phyloP scores from a whole-genome alignment of 108 stramenopile species.

The Phaeodactylum tricornutum region DNA sequence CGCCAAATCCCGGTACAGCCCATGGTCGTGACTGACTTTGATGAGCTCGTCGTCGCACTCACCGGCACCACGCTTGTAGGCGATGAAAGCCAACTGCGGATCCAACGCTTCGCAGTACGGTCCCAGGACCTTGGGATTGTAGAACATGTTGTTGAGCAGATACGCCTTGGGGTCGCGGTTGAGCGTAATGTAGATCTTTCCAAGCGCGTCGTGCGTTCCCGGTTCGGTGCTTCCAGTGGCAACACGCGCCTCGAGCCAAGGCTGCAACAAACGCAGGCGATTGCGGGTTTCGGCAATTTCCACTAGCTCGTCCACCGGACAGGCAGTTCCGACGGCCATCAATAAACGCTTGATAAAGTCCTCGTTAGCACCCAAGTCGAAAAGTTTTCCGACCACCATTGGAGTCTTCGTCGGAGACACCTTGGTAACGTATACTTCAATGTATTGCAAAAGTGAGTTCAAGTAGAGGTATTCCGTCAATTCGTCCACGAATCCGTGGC shows the following conservation, averaged over 20 bases:
- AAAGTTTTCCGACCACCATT: conserved; percentile 98
- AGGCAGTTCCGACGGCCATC: conserved; percentile 96
- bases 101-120: conserved; percentile 99
- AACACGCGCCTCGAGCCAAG: conserved; percentile 98
- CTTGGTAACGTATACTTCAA: conserved; percentile 99
- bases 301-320: conserved; percentile 98
- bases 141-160: conserved; percentile 99
- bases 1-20: conserved; percentile 97
- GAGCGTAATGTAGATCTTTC: conserved; percentile 99
- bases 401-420: conserved; percentile 98
- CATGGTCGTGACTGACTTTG: conserved; percentile 89
- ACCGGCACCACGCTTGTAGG: conserved; percentile 97
- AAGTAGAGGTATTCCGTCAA: conserved; percentile 97
- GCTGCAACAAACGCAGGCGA: conserved; percentile 92
- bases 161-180: conserved; percentile 98
- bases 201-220: conserved; percentile 99
- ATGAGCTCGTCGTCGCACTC: conserved; percentile 99
- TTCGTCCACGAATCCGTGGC: conserved; percentile 97
- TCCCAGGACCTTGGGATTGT: conserved; percentile 98
- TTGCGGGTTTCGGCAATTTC: conserved; percentile 95
- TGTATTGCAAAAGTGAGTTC: conserved; percentile 97
- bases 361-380: conserved; percentile 94
- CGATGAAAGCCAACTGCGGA: conserved; percentile 96
- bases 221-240: conserved; percentile 99
- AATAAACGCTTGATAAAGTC: conserved; percentile 97